Conservation (phyloP, 148 eudicot genomes). For the Arctostaphylos glauca region DNA sequence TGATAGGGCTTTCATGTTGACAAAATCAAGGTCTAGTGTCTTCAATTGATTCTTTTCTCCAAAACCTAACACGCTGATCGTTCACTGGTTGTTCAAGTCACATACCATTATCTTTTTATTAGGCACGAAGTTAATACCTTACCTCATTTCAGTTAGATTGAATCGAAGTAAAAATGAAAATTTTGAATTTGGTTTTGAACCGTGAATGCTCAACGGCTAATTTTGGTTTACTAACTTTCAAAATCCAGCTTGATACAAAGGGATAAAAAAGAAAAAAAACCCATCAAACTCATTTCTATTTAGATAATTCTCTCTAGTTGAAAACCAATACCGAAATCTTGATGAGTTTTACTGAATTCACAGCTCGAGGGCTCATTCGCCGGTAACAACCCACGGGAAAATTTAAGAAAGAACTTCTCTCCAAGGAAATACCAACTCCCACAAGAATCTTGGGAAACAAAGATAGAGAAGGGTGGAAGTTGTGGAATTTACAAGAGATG, state of each 20-base stretch:
- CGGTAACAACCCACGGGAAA: not conserved
- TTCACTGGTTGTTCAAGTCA: not conserved
- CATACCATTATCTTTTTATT: not conserved
- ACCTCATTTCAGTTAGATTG: conserved; percentile 2
- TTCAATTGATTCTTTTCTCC: not conserved
- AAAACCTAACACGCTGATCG: conserved; percentile 5
- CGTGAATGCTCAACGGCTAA: not conserved
- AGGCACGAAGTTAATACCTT: not conserved
- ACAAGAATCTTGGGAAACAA: not conserved
- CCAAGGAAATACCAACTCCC: not conserved
- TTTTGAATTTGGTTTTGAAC: not conserved
- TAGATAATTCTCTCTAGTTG: not conserved
- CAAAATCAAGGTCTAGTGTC: not conserved
- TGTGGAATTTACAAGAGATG: not conserved
- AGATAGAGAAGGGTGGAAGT: not conserved
- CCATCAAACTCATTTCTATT: not conserved
- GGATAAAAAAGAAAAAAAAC: not conserved
- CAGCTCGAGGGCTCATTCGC: not conserved
- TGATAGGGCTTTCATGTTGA: conserved; percentile 69
- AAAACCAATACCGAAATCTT: not conserved
- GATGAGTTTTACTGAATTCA: not conserved
- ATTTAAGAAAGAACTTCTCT: not conserved
- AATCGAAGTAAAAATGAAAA: not conserved
- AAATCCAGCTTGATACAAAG: not conserved
- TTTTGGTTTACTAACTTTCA: not conserved